Percentiles rank a stretch among this genome's conserved stretches.
Conservation (phyloP, 176 grass and related monocot genomes). For the Poa annua region DNA sequence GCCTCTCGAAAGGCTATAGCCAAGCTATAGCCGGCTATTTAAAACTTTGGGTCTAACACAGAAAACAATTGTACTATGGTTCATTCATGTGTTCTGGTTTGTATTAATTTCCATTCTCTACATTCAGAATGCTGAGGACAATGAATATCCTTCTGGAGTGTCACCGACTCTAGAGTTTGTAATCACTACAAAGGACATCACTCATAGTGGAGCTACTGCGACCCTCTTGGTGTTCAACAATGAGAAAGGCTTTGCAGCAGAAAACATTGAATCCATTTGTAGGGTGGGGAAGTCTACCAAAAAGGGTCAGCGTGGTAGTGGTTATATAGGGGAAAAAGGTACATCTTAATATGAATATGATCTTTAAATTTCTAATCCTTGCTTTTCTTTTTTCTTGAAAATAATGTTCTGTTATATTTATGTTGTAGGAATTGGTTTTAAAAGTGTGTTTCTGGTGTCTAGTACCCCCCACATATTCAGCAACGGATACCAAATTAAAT, state of each 20-base stretch:
- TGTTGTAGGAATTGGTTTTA: slow-evolving; percentile 64
- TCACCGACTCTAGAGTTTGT: slow-evolving; percentile 52
- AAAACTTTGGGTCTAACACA: too few species aligned
- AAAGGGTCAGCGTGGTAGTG: slow-evolving; percentile 41
- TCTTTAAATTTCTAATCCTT: neutral
- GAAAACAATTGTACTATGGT: too few species aligned
- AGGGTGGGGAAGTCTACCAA: slow-evolving; percentile 61
- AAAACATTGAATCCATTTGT: slow-evolving; percentile 63
- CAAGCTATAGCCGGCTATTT: too few species aligned
- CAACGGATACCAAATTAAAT: slow-evolving; percentile 66
- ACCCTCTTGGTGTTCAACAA: slow-evolving; percentile 68
- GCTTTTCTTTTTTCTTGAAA: neutral
- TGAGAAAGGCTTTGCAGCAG: slow-evolving; percentile 54
- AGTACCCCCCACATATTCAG: slow-evolving; percentile 62
- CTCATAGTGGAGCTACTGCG: slow-evolving; percentile 28
- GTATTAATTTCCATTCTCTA: neutral
- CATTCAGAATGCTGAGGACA: slow-evolving; percentile 57
- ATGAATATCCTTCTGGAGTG: slow-evolving; percentile 48
- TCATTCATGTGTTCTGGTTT: neutral
- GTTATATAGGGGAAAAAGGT: slow-evolving; percentile 74
- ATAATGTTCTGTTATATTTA: neutral
- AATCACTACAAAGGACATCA: slow-evolving; percentile 52
- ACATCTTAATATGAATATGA: neutral
- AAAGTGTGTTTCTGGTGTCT: slow-evolving; percentile 66
- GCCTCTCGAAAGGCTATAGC: too few species aligned